phyloP scores from a whole-genome alignment of 805 yeast genomes.

The Sugiyamaella valdiviana region DNA sequence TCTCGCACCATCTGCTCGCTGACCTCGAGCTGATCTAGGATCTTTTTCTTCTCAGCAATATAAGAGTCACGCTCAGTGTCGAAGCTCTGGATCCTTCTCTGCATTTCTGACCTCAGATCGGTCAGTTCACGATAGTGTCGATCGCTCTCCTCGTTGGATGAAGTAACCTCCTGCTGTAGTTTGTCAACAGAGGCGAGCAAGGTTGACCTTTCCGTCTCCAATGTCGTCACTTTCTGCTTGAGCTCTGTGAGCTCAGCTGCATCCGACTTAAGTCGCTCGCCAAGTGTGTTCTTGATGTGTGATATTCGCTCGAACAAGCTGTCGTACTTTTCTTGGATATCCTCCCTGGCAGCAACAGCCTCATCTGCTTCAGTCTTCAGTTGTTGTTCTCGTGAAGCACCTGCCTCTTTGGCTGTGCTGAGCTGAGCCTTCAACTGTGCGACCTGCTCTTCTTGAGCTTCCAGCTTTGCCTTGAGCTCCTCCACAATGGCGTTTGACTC shows the following conservation, averaged over 20 bases:
- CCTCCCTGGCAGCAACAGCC: slow-evolving; percentile 38
- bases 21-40: slow-evolving; percentile 20
- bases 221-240: slow-evolving; percentile 30
- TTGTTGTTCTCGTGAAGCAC: slow-evolving; percentile 40
- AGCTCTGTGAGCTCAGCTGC: slow-evolving; percentile 29
- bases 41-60: slow-evolving; percentile 21
- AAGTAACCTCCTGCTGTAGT: slow-evolving; percentile 36
- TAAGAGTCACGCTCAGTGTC: slow-evolving; percentile 22
- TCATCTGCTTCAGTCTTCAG: slow-evolving; percentile 54
- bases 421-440: background rate
- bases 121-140: slow-evolving; percentile 27
- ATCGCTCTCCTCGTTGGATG: slow-evolving; percentile 26
- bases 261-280: slow-evolving; percentile 41
- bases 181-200: slow-evolving; percentile 31
- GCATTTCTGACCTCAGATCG: slow-evolving; percentile 18
- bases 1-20: slow-evolving; percentile 22
- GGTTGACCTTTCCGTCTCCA: slow-evolving; percentile 33
- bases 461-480: background rate
- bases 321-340: slow-evolving; percentile 38
- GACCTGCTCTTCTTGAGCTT: background rate
- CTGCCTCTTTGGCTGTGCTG: background rate
- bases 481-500: background rate
- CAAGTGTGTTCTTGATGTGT: slow-evolving; percentile 34
- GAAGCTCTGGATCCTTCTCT: slow-evolving; percentile 14
- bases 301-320: slow-evolving; percentile 33